phyloP scores from a whole-genome alignment of 2,329 filamentous ascomycete genomes.

The Drechslerella stenobrocha region DNA sequence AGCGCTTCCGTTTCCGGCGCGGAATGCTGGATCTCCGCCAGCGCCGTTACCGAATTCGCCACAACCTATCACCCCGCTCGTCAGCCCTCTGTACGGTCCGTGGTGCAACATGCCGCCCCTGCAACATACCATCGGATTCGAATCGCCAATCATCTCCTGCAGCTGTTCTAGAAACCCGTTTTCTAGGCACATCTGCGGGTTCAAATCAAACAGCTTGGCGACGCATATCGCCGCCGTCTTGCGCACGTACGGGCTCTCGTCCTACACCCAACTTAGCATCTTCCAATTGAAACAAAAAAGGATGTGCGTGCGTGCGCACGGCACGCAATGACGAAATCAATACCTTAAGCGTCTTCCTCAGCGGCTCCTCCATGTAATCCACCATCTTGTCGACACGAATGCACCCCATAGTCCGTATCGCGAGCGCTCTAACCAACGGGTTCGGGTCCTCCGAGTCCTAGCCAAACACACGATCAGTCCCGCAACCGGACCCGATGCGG shows the following conservation, averaged over 20 bases:
- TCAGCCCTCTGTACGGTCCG: too few species aligned
- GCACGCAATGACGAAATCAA: too few species aligned
- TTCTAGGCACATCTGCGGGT: conserved; percentile 87
- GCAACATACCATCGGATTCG: conserved; percentile 79
- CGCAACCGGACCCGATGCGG: too few species aligned
- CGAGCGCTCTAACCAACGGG: conserved; percentile 87
- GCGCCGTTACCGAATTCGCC: conserved; percentile 90
- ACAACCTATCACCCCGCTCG: conserved; percentile 62
- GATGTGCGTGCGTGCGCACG: neutral
- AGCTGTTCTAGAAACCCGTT: conserved; percentile 93
- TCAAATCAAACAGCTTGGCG: conserved; percentile 95
- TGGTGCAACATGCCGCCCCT: neutral
- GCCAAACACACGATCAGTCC: too few species aligned
- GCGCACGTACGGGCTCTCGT: conserved; percentile 96
- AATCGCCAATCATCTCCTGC: conserved; percentile 94
- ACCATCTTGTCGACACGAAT: conserved; percentile 99
- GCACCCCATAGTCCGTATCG: conserved; percentile 97
- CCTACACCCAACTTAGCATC: conserved; percentile 58
- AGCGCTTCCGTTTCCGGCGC: conserved; percentile 88
- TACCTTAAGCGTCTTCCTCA: conserved; percentile 79
- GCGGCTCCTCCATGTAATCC: conserved; percentile 98
- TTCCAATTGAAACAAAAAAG: too few species aligned
- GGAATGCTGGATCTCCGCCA: conserved; percentile 86
- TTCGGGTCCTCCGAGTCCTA: conserved; percentile 95
- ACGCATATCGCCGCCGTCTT: conserved; percentile 98